Evolutionary conservation across 805 yeast genomes (phyloP), one percentile per base, ranked within the genome.

Genomic region (Yamadazyma paraphyllophila): DNA sequence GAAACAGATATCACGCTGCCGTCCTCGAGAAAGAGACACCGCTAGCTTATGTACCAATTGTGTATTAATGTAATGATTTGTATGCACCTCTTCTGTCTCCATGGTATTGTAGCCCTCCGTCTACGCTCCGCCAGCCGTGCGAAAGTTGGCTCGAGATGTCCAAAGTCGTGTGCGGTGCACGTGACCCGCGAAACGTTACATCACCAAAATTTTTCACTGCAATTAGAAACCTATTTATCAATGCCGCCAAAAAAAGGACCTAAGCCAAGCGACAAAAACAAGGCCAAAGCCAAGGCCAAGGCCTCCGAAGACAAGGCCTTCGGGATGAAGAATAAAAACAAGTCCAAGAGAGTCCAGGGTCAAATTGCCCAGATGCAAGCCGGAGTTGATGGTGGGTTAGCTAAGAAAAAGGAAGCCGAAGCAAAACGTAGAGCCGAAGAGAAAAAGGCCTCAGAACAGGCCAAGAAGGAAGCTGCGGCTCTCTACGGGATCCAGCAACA

Each of bases 321-420:
- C 63, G 99, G 99, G 47, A 74, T 94, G 76, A 94, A 91, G 62
- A 94, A 94, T 66, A 94, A 94, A 66, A 92, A 94, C 71, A 88
- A 90, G 63, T 90, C 97, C 36, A 80, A 92, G 59, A 94, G 85
- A 58, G 97, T 92, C 32, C 96, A 90, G 55, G 66, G 68, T 13
- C 88, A 86, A 61, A 70, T 71, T 50, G 70, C 52, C 26, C 74
- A 68, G 49, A 67, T 71, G 52, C 59, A 67, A 53, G 61, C 66
- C 3, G 82, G 59, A 41, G 69, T 69, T 9, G 66, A 78, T 71
- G 70, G 74, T 52, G 69, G 78, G 60, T 50, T 73, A 63, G 77
- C 77, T 13, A 83, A 83, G 69, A 81, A 81, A 64, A 80, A 77
- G 59, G 92, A 84, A 50, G 97, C 91, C 13, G 88, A 87, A 57